These are phyloP conservation scores for Delphinella strobiligena DNA, from an alignment of 2,329 filamentous ascomycete species.

Conservation along the genomic window DNA sequence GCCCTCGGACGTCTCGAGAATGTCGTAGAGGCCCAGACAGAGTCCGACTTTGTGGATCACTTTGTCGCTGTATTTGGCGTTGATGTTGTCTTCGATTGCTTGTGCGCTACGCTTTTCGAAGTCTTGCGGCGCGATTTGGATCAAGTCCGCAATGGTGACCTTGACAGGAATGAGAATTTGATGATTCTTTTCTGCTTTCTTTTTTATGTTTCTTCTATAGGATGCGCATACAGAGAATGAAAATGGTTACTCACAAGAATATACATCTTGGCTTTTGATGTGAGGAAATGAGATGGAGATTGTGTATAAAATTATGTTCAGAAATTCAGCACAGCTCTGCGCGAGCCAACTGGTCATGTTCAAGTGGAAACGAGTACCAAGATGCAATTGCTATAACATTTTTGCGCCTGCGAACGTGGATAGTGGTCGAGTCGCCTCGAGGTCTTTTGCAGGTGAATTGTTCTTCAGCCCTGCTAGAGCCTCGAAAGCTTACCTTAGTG, in stretches of 20 bases:
- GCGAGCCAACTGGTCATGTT: neutral
- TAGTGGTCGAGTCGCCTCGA: too few relatives aligned
- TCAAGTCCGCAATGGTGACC: conserved; percentile 90
- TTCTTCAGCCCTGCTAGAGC: neutral
- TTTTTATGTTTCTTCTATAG: neutral
- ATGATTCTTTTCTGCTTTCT: neutral
- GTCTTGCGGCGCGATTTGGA: conserved; percentile 81
- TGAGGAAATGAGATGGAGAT: too few relatives aligned
- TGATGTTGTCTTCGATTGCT: conserved; percentile 93
- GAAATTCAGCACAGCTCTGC: neutral
- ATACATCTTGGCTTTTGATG: conserved; percentile 17
- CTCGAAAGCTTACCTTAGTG: neutral
- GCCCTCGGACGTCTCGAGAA: conserved; percentile 81
- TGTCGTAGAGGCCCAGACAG: conserved; percentile 85
- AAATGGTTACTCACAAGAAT: conserved; percentile 12
- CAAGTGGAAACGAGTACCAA: neutral
- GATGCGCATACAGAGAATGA: neutral
- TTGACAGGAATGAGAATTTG: conserved; percentile 24
- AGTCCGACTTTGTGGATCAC: conserved; percentile 90
- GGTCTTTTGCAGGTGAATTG: neutral
- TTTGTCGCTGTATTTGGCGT: conserved; percentile 92
- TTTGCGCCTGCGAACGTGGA: too few relatives aligned
- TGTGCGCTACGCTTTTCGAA: conserved; percentile 72
- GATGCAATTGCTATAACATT: neutral
- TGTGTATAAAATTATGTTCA: neutral